phyloP scores from a whole-genome alignment of 768 basidiomycete genomes.

The Rhodotorula taiwanensis region DNA sequence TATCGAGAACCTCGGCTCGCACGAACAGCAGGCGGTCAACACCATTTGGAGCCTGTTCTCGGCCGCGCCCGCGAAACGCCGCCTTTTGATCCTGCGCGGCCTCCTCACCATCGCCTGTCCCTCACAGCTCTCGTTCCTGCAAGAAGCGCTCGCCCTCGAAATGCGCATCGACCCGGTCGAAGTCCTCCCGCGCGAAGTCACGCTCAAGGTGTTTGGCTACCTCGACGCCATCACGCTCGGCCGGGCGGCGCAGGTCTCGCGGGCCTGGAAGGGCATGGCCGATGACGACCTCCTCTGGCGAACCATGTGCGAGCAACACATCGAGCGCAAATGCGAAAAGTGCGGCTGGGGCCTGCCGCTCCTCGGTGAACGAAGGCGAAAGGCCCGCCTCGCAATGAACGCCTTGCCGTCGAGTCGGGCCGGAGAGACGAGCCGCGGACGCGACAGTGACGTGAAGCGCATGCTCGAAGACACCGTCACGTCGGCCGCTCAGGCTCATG shows the following conservation, averaged over 20 bases:
- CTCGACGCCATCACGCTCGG: constrained; percentile 77
- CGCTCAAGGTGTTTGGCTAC: constrained; percentile 78
- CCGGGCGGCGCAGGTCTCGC: constrained; percentile 77
- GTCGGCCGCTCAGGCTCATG: constrained; percentile 22
- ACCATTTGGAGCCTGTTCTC: constrained; percentile 96
- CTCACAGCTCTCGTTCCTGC: constrained; percentile 90
- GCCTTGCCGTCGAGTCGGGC: constrained; percentile 18
- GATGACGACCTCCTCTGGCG: constrained; percentile 95
- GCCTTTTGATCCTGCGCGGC: constrained; percentile 90
- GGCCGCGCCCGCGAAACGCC: constrained; percentile 78
- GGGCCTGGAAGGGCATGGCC: constrained; percentile 76
- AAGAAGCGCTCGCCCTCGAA: constrained; percentile 80
- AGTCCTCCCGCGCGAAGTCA: constrained; percentile 83
- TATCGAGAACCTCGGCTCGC: constrained; percentile 69
- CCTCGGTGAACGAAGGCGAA: constrained; percentile 62
- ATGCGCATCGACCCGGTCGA: constrained; percentile 93
- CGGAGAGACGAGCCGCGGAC: constrained; percentile 10
- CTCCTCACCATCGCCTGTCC: constrained; percentile 99
- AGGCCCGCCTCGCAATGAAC: constrained; percentile 32
- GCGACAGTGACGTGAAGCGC: constrained; percentile 16
- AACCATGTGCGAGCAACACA: constrained; percentile 95
- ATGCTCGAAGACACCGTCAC: constrained; percentile 18
- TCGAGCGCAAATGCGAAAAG: constrained; percentile 90
- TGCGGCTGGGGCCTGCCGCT: constrained; percentile 97
- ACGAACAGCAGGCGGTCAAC: constrained; percentile 82